Evolutionary conservation across 1,139 yeast genomes (phyloP), one percentile per base, ranked within the genome.

Genomic region (Yamadazyma diddensiae): DNA sequence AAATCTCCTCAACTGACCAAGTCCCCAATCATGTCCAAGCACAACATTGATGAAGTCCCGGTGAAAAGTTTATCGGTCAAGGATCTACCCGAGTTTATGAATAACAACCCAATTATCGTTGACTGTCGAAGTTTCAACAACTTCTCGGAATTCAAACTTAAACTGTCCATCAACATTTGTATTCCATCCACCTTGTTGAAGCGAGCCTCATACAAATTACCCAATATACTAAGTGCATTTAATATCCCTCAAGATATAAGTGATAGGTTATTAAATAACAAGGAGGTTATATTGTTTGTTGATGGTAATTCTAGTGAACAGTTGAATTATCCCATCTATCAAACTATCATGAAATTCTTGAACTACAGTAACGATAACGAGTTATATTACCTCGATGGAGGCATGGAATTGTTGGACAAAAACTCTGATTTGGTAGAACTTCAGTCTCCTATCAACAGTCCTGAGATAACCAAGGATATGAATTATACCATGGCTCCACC

Each of bases 261-360:
- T 31, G 37, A 43, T 10, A 30, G 38, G 11, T 39, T 62, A 3
- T 31, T 54, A 30, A 33, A 35, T n/a, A 37, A 36, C 51, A 31
- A 38, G 8, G 32, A 13, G 16, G 31, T 19, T 34, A 52, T 81
- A 15, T 53, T 82, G 9, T 53, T 82, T 18, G 79, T 82, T 46
- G 88, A 82, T 43, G 45, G 56, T 14, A 44, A 48, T 21, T 57
- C 69, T 12, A 33, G 37, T 10, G 42, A 42, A 7, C 50, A 54
- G 18, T 52, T 71, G n/a, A 53, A 70, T 1, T 53, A 59, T 24
- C 62, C 60, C 31, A 43, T 72, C 9, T 59, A 56, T 41, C 76
- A 70, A 36, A 70, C 73, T 1, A 50, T 69, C 27, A 43, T 50
- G 33, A 72, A 72, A 39, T 71, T 73, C 41, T 41, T 53, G 20